Evolutionary conservation across 1,284 basidiomycete genomes (phyloP), one percentile per base, ranked within the genome.

Genomic region (Rhizopogon parksii): DNA sequence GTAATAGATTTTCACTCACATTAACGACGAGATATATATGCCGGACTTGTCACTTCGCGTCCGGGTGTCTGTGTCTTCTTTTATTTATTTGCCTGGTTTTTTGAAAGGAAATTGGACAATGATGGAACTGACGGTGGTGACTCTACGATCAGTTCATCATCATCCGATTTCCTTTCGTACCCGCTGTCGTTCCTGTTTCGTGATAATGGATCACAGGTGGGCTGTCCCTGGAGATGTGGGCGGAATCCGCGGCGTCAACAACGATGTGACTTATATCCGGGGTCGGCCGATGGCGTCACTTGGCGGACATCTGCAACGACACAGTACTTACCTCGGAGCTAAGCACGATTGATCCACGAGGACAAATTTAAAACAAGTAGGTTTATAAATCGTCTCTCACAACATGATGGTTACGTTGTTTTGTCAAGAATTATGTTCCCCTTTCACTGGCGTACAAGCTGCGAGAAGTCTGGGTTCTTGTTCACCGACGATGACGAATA

Each of bases 401-500:
- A 14, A 2, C 11, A 9, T 17, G 11, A 42, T 15, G 40, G 30
- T 30, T 42, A 12, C 15, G n/a, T 43, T 11, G 30, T 12, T 19
- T 11, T 3, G 6, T 15, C 17, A 15, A 27, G 40, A 15, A 30
- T 42, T 17, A 24, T 24, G 11, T 11, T 27, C 15, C 25, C 46
- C 47, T 59, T 53, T 58, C 47, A 24, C 21, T 24, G 21, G 21
- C 21, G 21, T 4, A 24, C 21, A 24, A 24, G 21, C 21, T 24
- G 21, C 38, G 42, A 36, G 36, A 37, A 46, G 43, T 52, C 49
- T 52, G n/a, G 21, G 21, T 24, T 24, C 40, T 49, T 40, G 17
- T 42, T n/a, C 12, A 34, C 55, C 96, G 56, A 92, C 91, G 1
- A 83, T 86, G 1, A 82, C 88, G 0, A 95, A 84, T 79, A 91